phyloP scores from a whole-genome alignment of 306 rosid genomes.

The Gleditsia sinensis region DNA sequence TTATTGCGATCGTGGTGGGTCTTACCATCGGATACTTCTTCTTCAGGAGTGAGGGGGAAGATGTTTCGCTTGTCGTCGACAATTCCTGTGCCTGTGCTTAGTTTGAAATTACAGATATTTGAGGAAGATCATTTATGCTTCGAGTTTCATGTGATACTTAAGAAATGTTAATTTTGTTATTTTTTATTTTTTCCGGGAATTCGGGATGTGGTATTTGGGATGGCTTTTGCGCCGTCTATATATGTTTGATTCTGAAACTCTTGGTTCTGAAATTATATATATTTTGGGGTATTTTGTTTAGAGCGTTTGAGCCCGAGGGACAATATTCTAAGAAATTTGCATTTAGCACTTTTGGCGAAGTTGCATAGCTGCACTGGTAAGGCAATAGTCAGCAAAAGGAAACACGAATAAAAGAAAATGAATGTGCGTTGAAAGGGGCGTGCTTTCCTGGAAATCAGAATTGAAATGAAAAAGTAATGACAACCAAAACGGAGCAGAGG shows the following conservation, averaged over 20 bases:
- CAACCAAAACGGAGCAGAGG: neutral
- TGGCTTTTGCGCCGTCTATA: neutral
- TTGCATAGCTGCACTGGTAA: neutral
- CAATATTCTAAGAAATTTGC: neutral
- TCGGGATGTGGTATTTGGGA: neutral
- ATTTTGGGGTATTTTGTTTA: neutral
- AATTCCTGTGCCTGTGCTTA: constrained; percentile 80
- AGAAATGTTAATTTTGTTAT: neutral
- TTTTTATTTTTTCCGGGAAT: neutral
- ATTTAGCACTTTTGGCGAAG: neutral
- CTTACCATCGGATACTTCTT: constrained; percentile 61
- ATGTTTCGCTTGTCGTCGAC: constrained; percentile 42
- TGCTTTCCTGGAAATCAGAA: neutral
- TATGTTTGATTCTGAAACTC: neutral
- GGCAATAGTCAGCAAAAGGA: neutral
- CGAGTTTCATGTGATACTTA: neutral
- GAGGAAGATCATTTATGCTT: neutral
- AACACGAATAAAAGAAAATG: neutral
- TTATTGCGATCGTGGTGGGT: constrained; percentile 72
- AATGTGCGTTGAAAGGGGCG: neutral
- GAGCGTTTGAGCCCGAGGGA: neutral
- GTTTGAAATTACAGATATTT: neutral
- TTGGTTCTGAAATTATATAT: neutral
- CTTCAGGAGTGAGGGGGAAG: constrained; percentile 57
- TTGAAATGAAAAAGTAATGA: neutral